These are phyloP conservation scores for Verticillium zaregamsianum DNA, from an alignment of 2,329 filamentous ascomycete species.

Conservation along the genomic window DNA sequence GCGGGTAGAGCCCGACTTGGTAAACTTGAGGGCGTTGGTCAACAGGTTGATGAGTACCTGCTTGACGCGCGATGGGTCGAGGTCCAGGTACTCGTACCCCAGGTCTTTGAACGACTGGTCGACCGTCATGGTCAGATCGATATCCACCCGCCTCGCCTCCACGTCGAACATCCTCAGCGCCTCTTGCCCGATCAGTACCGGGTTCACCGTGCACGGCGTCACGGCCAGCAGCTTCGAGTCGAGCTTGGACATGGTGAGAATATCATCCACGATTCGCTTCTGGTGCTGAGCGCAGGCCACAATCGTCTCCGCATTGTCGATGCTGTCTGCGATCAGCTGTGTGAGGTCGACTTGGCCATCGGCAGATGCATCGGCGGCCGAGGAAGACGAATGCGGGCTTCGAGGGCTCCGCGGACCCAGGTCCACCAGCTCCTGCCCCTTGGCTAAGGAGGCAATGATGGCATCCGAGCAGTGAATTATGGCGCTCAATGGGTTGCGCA, in stretches of 20 bases:
- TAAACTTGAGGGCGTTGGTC: constrained; percentile 81
- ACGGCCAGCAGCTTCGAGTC: constrained; percentile 72
- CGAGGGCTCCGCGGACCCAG: constrained; percentile 6
- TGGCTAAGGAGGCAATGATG: constrained; percentile 49
- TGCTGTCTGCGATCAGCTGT: constrained; percentile 52
- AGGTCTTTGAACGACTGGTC: constrained; percentile 57
- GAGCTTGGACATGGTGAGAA: constrained; percentile 69
- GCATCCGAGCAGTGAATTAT: constrained; percentile 73
- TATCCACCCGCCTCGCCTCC: constrained; percentile 65
- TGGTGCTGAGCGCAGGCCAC: constrained; percentile 75
- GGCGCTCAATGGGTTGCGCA: constrained; percentile 69
- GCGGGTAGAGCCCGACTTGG: constrained; percentile 55
- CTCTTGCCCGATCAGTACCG: constrained; percentile 60
- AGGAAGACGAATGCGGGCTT: not conserved
- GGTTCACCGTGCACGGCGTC: constrained; percentile 65
- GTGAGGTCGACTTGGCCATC: constrained; percentile 18
- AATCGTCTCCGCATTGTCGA: constrained; percentile 75
- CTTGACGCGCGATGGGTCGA: constrained; percentile 71
- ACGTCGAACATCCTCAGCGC: constrained; percentile 76
- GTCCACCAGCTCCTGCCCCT: constrained; percentile 35
- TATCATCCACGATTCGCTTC: constrained; percentile 73
- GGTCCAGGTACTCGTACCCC: constrained; percentile 58
- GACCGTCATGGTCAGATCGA: constrained; percentile 60
- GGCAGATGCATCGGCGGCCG: not conserved
- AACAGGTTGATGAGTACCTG: constrained; percentile 79